A percentile compares a stretch with the other conserved stretches of the same genome.
These are phyloP conservation scores for Hondaea fermentalgiana DNA, from an alignment of 108 stramenopile genomes.

Conservation along the genomic window DNA sequence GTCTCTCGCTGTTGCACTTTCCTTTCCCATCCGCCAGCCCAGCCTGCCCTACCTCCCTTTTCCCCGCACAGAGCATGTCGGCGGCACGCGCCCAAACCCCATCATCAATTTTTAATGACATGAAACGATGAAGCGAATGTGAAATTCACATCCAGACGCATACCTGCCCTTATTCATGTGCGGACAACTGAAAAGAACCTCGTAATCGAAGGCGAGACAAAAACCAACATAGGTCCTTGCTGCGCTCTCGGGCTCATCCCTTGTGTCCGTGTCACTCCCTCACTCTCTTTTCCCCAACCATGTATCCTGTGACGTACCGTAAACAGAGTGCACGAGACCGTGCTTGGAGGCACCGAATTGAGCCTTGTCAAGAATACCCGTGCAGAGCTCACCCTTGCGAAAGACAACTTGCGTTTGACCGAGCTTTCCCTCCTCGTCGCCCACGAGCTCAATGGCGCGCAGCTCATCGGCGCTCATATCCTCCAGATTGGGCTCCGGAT, in stretches of 20 bases:
- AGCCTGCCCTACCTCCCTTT: no score
- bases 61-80: no score
- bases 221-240: no score
- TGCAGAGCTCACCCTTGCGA: slow-evolving; percentile 76
- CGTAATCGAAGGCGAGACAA: background rate
- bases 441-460: slow-evolving; percentile 43
- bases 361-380: slow-evolving; percentile 93
- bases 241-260: background rate
- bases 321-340: slow-evolving; percentile 87
- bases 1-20: no score
- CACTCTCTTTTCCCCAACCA: background rate
- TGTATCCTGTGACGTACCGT: slow-evolving; percentile 13
- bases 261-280: background rate
- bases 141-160: background rate
- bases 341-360: slow-evolving; percentile 76
- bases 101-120: no score
- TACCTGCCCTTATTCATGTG: background rate
- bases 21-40: no score
- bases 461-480: background rate
- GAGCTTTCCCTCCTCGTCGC: slow-evolving; percentile 54
- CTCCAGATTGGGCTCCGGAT: background rate
- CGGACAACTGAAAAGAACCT: background rate
- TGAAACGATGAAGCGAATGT: background rate
- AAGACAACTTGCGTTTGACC: slow-evolving; percentile 57
- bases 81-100: no score